phyloP scores from a whole-genome alignment of 2,329 filamentous ascomycete genomes.

The Elsinoe batatas region DNA sequence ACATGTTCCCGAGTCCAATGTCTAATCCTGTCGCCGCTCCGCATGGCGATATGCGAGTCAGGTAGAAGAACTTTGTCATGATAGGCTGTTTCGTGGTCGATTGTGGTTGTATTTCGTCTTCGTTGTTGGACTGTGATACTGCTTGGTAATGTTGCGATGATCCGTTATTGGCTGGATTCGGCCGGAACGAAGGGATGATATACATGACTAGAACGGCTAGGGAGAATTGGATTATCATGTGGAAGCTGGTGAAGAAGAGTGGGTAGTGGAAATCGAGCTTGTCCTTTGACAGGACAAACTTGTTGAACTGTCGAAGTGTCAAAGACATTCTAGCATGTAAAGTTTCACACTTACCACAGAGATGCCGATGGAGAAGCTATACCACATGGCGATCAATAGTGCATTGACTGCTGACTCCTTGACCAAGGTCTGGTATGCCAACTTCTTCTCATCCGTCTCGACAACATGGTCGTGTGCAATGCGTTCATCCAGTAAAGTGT shows the following conservation, averaged over 20 bases:
- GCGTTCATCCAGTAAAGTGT: conserved; percentile 60
- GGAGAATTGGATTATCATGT: conserved; percentile 90
- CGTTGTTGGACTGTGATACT: conserved; percentile 12
- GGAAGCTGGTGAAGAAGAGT: conserved; percentile 85
- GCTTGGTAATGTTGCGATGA: conserved; percentile 15
- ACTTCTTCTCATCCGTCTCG: conserved; percentile 61
- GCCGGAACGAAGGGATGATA: conserved; percentile 72
- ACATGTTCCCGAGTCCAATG: conserved; percentile 92
- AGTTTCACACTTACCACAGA: conserved; percentile 59
- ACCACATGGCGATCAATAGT: conserved; percentile 78
- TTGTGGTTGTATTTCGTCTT: conserved; percentile 11
- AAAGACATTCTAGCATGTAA: conserved; percentile 15
- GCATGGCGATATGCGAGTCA: conserved; percentile 84
- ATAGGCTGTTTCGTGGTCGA: conserved; percentile 43
- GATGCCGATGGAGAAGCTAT: conserved; percentile 83
- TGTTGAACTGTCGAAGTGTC: conserved; percentile 65
- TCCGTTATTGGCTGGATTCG: conserved; percentile 33
- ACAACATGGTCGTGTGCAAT: conserved; percentile 51
- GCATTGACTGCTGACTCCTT: conserved; percentile 62
- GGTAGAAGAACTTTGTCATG: conserved; percentile 84
- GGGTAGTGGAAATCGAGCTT: conserved; percentile 87
- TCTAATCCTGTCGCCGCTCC: conserved; percentile 88
- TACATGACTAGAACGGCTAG: conserved; percentile 70
- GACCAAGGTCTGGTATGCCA: conserved; percentile 65
- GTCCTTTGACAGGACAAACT: conserved; percentile 94